Evolutionary conservation across 1,284 basidiomycete genomes (phyloP), one percentile per base, ranked within the genome.

Genomic region (Trametes polyzona): DNA sequence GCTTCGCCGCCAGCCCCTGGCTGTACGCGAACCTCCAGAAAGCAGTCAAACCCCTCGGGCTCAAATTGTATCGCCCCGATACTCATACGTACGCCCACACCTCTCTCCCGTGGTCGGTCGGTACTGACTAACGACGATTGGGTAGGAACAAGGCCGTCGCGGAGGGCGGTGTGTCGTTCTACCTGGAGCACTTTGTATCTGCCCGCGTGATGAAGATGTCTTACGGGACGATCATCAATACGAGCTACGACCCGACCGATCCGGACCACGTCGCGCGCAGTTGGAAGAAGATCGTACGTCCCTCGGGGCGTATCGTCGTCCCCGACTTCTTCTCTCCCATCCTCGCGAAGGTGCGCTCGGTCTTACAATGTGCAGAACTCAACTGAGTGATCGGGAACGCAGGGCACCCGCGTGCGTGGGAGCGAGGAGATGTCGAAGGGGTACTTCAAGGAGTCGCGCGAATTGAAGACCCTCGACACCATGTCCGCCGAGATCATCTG

Each of bases 51-150:
- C 50, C 68, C 41, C 16, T 76, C 65, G 68, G 69, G 1, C 52
- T 80, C 35, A 61, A 60, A 1, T 67, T 83, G 27, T 71, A 70
- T 57, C 71, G 80, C 4, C 81, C 79, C 12, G 79, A 82, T 40
- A 75, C 69, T 23, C 75, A 79, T 71, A 35, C 50, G 57, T 62
- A 47, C 14, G 40, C 36, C 2, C 3, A 8, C 4, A 3, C 27
- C 1, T 16, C 19, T 17, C 11, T 12, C 7, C 8, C 7, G 19
- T 16, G 16, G 16, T 19, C 0, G 8, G 19, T 27, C 3, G 4
- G 6, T n/a, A 4, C n/a, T 35, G 9, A 29, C 9, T 5, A 4
- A 16, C 5, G 26, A 11, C 26, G 14, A 36, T 3, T 21, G 12
- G 2, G n/a, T 46, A 69, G 69, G 7, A 60, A 58, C 47, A 69